Percentiles rank a stretch among this genome's conserved stretches.
These are phyloP conservation scores for Ottelia alismoides DNA, from an alignment of 106 monocot species.

Conservation along the genomic window DNA sequence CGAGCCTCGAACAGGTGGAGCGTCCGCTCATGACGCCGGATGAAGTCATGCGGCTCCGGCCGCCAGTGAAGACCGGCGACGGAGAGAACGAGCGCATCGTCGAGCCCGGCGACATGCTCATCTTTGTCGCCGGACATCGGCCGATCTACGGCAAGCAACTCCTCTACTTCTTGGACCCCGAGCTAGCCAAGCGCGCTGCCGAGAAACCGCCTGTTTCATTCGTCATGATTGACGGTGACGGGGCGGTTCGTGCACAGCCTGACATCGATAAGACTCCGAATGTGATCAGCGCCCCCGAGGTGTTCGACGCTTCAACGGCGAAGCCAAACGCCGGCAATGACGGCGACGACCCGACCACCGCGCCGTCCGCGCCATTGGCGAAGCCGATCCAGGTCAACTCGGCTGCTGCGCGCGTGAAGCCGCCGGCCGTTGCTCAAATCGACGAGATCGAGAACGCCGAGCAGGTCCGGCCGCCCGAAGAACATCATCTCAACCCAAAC, in stretches of 20 bases:
- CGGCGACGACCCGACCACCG: too few relatives aligned
- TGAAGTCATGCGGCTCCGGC: background rate
- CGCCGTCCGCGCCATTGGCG: too few relatives aligned
- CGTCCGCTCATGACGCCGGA: background rate
- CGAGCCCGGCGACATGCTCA: background rate
- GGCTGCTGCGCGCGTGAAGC: too few relatives aligned
- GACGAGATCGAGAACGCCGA: too few relatives aligned
- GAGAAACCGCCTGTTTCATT: background rate
- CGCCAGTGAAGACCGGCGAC: background rate
- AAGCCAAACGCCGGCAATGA: background rate
- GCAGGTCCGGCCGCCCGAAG: too few relatives aligned
- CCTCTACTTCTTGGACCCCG: background rate
- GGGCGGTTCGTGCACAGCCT: background rate
- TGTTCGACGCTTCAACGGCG: background rate
- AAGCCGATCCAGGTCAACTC: too few relatives aligned
- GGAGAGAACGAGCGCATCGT: background rate
- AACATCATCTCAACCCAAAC: too few relatives aligned
- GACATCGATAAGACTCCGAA: background rate
- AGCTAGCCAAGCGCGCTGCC: background rate
- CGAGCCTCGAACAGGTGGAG: background rate
- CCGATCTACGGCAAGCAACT: background rate
- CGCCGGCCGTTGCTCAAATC: too few relatives aligned
- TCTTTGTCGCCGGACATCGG: background rate
- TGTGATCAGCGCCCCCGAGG: background rate
- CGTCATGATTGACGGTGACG: background rate